Conservation (phyloP, 495 filamentous ascomycete genomes). For the Aspergillus panamensis region DNA sequence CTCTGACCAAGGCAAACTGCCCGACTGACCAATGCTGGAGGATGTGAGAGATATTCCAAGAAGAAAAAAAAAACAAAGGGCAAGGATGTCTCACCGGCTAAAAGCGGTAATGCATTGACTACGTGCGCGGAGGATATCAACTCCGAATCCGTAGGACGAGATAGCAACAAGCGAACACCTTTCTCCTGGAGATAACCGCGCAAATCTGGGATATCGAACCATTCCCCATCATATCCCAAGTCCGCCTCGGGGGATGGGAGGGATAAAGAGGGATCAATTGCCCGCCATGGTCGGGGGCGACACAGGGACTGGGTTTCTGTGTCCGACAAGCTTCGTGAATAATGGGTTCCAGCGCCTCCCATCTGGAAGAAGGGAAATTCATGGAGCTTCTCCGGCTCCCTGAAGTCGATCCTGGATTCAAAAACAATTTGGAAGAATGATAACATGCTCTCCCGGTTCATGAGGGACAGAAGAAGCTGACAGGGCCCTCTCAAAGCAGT, state of each 20-base stretch:
- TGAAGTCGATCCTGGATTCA: neutral
- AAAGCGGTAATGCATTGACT: neutral
- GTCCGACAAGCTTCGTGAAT: neutral
- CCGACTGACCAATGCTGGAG: neutral
- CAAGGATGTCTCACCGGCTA: neutral
- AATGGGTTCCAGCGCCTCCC: constrained; percentile 4
- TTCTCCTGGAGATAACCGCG: constrained; percentile 1
- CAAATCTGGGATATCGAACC: constrained; percentile 7
- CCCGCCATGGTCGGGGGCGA: neutral
- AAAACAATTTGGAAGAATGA: neutral
- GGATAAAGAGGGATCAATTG: neutral
- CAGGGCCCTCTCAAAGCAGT: neutral
- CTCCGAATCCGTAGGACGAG: too few relatives aligned
- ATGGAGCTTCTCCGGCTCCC: neutral
- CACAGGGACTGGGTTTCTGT: neutral
- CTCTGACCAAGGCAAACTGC: constrained; percentile 4
- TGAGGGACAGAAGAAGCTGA: neutral
- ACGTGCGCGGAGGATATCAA: neutral
- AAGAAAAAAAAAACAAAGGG: neutral
- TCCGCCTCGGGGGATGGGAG: neutral
- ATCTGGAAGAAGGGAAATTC: constrained; percentile 3
- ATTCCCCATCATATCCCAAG: neutral
- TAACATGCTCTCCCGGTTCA: neutral
- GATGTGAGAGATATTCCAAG: neutral
- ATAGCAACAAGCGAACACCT: neutral